Base-by-base conservation (phyloP, 371 early-diverging fungal genomes). In the Lichtheimia corymbifera region DNA sequence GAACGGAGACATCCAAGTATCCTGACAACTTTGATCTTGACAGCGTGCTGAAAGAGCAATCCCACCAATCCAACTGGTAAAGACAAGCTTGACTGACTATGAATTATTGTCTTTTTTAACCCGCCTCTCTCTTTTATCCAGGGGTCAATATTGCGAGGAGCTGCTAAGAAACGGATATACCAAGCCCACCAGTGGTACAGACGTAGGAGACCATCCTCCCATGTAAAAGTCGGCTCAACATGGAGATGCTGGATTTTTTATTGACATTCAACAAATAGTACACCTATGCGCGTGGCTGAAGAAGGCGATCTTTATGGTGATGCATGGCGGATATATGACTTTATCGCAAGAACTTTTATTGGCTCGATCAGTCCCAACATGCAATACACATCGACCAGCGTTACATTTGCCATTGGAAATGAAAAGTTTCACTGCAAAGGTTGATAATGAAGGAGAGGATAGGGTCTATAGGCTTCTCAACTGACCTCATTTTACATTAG, bases 1-100 rank as follows among this genome's bases (percentile, higher is more conserved):
- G 91, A 55, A 91, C 91, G 35, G 91, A 91, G 66, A 91, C 91
- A 28, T 85, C 87, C 51, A 66, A 72, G 22, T 91, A 89, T 73
- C 76, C 81, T 15, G 67, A 67, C 35, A 76, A 67, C 28, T 91
- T 90, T 74, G 83, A 89, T 67, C 65, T 83, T 12, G 60, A 79
- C 24, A 27, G 30, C n/a, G 76, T 82, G 1, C 52, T 83, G 9
- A 22, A 60, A 42, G 76, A 76, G 45, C 84, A 80, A 59, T 41
- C 64, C n/a, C 14, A 17, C 2, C 76, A 82, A 58, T 60, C 74
- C 1, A 24, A 68, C 13, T 84, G 84, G 81, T 67, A 70, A 70
- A 50, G 25, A 18, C 5, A 44, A 6, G 11, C 35, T 25, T 52
- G 20, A 30, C 7, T 27, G 13, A 1, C 27, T n/a, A n/a, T 58